Base-by-base conservation (phyloP, 345 rosid genomes). In the Acer saccharum region DNA sequence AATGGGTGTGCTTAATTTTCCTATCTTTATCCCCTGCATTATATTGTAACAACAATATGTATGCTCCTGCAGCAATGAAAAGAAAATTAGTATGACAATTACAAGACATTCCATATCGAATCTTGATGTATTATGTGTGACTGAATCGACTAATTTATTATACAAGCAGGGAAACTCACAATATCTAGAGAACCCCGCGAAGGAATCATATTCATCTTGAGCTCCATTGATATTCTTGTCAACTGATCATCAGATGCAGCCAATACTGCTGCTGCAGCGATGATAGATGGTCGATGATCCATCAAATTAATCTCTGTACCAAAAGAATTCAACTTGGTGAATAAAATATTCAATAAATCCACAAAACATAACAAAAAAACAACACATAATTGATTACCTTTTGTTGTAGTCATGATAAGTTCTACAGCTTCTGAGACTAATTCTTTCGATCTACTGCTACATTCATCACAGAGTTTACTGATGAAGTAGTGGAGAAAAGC, bases 191-290 rank as follows among this genome's bases (percentile, higher is more conserved):
- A 86, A 39, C 81, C 84, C 85, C 89, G 79, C 17, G 83, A 87
- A 50, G 95, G 73, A 82, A 93, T 76, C 43, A 54, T 71, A 66
- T 85, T 81, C 74, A 90, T 69, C 87, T 88, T 89, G 65, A 72
- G 65, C 69, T 80, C 83, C 81, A 95, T 57, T n/a, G 86, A 87
- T 77, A 80, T 82, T 78, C 87, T 87, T 25, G 92, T 88, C 81
- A 92, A 88, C 70, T 71, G 73, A 64, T 32, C 63, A 78, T 83
- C 81, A 39, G 88, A 80, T 71, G 96, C 91, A 68, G 89, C 95
- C 74, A 93, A 77, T 35, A 82, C 84, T 66, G 90, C 88, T n/a
- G 98, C 97, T 35, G 89, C 93, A 20, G 98, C 97, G 74, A 95
- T 81, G 32, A 81, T 52, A 20, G 93, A 95, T 18, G 97, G 95